These are phyloP conservation scores for Naganishia friedmannii DNA, from an alignment of 768 basidiomycete genomes.

Conservation along the genomic window DNA sequence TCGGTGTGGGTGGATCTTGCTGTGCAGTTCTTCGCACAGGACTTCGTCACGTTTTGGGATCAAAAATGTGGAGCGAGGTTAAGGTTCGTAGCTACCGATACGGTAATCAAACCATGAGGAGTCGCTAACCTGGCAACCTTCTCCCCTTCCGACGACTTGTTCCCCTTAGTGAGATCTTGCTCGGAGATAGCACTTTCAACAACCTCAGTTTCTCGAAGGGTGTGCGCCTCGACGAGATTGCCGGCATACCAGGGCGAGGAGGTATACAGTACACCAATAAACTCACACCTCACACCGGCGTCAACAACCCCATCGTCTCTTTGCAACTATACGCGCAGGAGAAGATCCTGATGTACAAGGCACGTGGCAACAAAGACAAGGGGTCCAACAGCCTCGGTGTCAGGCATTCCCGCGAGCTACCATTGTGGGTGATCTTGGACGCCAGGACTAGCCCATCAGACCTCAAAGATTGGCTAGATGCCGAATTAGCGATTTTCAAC, in stretches of 20 bases:
- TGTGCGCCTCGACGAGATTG: not conserved
- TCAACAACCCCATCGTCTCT: not conserved
- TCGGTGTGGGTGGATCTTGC: not conserved
- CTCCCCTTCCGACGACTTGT: no score
- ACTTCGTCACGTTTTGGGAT: not conserved
- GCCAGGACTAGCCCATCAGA: not conserved
- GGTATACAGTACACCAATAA: not conserved
- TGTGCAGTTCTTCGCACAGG: not conserved
- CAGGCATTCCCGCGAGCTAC: not conserved
- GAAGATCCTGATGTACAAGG: not conserved
- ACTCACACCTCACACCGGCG: not conserved
- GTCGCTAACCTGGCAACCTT: not conserved
- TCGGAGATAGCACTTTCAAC: not conserved
- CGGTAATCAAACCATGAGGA: not conserved
- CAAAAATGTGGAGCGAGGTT: not conserved
- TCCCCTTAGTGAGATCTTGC: not conserved
- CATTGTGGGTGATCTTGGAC: not conserved
- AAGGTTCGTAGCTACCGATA: not conserved
- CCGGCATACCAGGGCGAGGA: not conserved
- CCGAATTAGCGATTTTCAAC: not conserved
- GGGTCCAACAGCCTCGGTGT: not conserved
- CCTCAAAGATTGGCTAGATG: not conserved
- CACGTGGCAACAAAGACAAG: not conserved
- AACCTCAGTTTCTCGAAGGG: not conserved
- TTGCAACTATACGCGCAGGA: constrained; percentile 7